Conservation (phyloP, 345 rosid genomes). For the Euphorbia pulcherrima region DNA sequence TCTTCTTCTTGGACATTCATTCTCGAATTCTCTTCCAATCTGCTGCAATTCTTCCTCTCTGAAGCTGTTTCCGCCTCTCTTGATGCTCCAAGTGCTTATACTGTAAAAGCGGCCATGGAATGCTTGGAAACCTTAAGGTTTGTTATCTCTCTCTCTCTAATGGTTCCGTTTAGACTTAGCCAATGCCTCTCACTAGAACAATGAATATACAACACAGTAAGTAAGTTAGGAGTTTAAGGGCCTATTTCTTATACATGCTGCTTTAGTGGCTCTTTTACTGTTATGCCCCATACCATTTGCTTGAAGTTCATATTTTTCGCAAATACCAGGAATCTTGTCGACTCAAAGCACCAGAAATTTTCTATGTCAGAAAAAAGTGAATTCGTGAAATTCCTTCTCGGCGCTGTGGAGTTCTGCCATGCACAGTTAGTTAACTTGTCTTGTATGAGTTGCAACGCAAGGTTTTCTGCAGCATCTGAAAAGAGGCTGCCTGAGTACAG, state of each 20-base stretch:
- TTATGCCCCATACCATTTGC: background rate
- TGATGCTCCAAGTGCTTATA: constrained; percentile 31
- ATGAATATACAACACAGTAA: no score
- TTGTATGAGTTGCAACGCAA: constrained; percentile 31
- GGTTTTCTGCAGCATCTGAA: constrained; percentile 35
- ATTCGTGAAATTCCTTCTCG: constrained; percentile 64
- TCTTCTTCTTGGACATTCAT: constrained; percentile 51
- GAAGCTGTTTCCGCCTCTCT: constrained; percentile 29
- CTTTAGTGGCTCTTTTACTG: background rate
- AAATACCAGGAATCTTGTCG: constrained; percentile 43
- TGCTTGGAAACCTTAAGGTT: constrained; percentile 76
- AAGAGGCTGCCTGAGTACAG: constrained; percentile 34
- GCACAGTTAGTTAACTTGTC: constrained; percentile 36
- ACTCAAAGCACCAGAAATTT: constrained; percentile 35
- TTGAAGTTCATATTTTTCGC: background rate
- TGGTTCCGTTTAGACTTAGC: background rate
- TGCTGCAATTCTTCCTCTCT: constrained; percentile 49
- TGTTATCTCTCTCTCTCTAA: background rate
- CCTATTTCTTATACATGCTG: background rate
- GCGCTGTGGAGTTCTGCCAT: constrained; percentile 37
- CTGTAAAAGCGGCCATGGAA: constrained; percentile 44
- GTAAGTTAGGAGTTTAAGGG: background rate
- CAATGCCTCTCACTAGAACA: background rate
- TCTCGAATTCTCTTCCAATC: constrained; percentile 46
- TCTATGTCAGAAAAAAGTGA: constrained; percentile 44